Evolutionary conservation across 495 filamentous ascomycete genomes (phyloP).

Genomic region (Parmelia sp.): DNA sequence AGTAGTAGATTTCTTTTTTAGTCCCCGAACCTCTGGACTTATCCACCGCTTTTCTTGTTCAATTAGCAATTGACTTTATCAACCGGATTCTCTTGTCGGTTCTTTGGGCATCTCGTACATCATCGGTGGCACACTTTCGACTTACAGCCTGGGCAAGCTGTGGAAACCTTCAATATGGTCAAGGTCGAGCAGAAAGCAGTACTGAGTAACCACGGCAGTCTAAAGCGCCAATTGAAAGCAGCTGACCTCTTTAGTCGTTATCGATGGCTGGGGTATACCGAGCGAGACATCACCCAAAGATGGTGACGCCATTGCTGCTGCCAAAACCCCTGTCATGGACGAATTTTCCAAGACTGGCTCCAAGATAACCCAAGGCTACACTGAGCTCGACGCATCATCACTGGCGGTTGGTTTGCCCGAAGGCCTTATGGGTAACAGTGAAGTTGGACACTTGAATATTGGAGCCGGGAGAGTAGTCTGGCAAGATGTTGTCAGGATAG

Average conservation of each 20-base stretch:
- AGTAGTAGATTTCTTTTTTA: background rate
- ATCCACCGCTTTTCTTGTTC: background rate
- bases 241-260: slow-evolving; percentile 61
- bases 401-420: slow-evolving; percentile 93
- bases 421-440: slow-evolving; percentile 97
- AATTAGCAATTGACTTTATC: background rate
- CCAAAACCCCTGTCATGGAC: slow-evolving; percentile 89
- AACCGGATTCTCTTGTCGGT: background rate
- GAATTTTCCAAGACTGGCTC: slow-evolving; percentile 55
- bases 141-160: background rate
- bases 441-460: slow-evolving; percentile 98
- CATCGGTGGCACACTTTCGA: background rate
- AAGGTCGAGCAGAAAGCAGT: slow-evolving; percentile 86
- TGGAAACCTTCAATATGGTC: slow-evolving; percentile 46
- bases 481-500: slow-evolving; percentile 98
- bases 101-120: background rate
- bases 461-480: slow-evolving; percentile 96
- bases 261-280: slow-evolving; percentile 96
- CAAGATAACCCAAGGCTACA: slow-evolving; percentile 68
- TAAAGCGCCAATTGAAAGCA: slow-evolving; percentile 21
- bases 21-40: background rate
- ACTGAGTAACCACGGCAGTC: slow-evolving; percentile 60
- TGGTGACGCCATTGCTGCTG: slow-evolving; percentile 91
- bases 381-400: slow-evolving; percentile 89
- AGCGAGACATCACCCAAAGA: slow-evolving; percentile 66